Conservation (phyloP, 257 asterid genomes). For the Hygrophila difformis region DNA sequence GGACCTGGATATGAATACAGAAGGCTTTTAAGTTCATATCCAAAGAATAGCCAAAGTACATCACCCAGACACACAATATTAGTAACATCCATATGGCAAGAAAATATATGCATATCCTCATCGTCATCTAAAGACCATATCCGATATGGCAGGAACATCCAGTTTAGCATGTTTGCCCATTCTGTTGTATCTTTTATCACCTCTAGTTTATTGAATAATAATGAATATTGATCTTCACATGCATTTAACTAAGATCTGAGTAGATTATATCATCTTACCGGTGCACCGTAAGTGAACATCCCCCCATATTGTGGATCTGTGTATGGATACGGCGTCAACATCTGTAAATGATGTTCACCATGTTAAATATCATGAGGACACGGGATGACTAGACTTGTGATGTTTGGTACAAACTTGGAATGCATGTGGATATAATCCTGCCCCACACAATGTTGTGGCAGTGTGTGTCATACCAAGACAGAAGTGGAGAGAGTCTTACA, state of each 20-base stretch:
- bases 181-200: no score
- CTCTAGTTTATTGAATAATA: no score
- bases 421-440: slow-evolving; percentile 1
- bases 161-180: no score
- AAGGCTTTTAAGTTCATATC: neutral
- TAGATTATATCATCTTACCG: slow-evolving; percentile 32
- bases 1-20: slow-evolving; percentile 33
- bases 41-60: neutral
- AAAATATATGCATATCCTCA: slow-evolving; percentile 3
- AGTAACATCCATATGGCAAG: neutral
- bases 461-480: neutral
- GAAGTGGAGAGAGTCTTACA: slow-evolving; percentile 29
- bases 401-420: no score
- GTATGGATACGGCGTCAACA: slow-evolving; percentile 62
- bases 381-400: no score
- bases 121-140: neutral
- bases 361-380: no score
- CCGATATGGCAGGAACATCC: no score
- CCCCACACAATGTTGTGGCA: neutral
- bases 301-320: slow-evolving; percentile 59
- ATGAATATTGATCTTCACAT: slow-evolving; percentile 6
- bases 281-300: slow-evolving; percentile 58
- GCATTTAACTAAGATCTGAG: neutral
- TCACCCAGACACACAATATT: neutral
- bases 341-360: slow-evolving; percentile 48